These are phyloP conservation scores for Leptographium flavum DNA, from an alignment of 2,329 filamentous ascomycete species.

Conservation along the genomic window DNA sequence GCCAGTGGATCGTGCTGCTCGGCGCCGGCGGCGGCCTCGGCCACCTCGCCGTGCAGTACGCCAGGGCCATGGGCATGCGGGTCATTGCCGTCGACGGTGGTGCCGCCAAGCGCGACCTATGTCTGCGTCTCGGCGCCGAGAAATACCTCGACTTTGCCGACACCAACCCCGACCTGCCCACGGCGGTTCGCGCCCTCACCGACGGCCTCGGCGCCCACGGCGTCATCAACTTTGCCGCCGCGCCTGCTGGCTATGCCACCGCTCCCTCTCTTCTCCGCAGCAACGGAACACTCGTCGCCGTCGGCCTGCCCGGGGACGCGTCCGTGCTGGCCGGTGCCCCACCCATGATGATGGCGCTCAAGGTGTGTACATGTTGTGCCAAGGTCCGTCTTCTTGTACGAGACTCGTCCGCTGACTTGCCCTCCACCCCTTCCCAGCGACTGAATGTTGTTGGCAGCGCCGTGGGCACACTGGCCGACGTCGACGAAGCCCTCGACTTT, in stretches of 20 bases:
- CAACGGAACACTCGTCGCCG: conserved; percentile 69
- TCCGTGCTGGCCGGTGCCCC: conserved; percentile 3
- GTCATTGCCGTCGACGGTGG: conserved; percentile 9
- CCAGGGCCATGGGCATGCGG: conserved; percentile 9
- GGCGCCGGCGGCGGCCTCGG: conserved; percentile 21
- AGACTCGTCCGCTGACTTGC: not conserved
- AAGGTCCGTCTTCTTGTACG: not conserved
- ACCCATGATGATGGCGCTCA: conserved; percentile 6
- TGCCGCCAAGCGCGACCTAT: conserved; percentile 6
- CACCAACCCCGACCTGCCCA: conserved; percentile 40
- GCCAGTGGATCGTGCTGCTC: conserved; percentile 9
- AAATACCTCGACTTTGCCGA: conserved; percentile 55
- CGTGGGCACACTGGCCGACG: conserved; percentile 7
- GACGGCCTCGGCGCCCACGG: conserved; percentile 77
- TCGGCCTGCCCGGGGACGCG: conserved; percentile 71
- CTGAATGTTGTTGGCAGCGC: conserved; percentile 7
- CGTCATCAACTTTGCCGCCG: conserved; percentile 72
- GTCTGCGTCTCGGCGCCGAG: conserved; percentile 9
- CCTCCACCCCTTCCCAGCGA: conserved; percentile 1
- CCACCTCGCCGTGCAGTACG: conserved; percentile 11
- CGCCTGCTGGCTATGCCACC: conserved; percentile 88
- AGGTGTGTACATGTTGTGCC: not conserved
- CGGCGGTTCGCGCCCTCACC: conserved; percentile 53
- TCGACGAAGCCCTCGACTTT: conserved; percentile 8
- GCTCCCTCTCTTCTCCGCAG: conserved; percentile 75